These are phyloP conservation scores for Ceratocystis harringtonii DNA, from an alignment of 2,329 filamentous ascomycete genomes.

Conservation along the genomic window DNA sequence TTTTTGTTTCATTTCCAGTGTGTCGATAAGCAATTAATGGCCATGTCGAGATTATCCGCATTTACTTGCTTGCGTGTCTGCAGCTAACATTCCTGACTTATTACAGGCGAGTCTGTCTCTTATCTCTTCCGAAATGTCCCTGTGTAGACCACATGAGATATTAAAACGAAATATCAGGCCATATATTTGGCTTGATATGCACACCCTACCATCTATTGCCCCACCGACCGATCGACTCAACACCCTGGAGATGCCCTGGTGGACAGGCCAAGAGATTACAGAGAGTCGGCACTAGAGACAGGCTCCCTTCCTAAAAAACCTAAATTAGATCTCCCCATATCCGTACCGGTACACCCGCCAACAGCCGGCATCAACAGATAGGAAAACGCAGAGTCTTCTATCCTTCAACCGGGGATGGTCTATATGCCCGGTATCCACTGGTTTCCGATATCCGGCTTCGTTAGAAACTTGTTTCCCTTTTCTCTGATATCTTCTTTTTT, in stretches of 20 bases:
- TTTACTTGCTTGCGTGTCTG: not conserved
- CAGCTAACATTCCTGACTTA: not conserved
- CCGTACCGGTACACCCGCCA: not conserved
- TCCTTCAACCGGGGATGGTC: not conserved
- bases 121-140: conserved; percentile 56
- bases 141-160: conserved; percentile 23
- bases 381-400: not conserved
- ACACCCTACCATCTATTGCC: not conserved
- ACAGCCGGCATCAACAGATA: not conserved
- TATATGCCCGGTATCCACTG: not conserved
- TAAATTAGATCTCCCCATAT: too few relatives aligned
- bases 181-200: not conserved
- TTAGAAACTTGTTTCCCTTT: not conserved
- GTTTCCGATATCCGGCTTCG: not conserved
- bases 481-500: not conserved
- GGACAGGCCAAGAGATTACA: not conserved
- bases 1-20: too few relatives aligned
- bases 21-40: too few relatives aligned
- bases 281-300: too few relatives aligned
- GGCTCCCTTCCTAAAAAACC: too few relatives aligned
- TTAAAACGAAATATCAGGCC: not conserved
- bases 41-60: not conserved
- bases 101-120: conserved; percentile 39
- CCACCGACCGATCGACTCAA: not conserved
- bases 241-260: not conserved